Evolutionary conservation across 495 filamentous ascomycete genomes (phyloP), one percentile per base, ranked within the genome.

Genomic region (Platismatia glauca): DNA sequence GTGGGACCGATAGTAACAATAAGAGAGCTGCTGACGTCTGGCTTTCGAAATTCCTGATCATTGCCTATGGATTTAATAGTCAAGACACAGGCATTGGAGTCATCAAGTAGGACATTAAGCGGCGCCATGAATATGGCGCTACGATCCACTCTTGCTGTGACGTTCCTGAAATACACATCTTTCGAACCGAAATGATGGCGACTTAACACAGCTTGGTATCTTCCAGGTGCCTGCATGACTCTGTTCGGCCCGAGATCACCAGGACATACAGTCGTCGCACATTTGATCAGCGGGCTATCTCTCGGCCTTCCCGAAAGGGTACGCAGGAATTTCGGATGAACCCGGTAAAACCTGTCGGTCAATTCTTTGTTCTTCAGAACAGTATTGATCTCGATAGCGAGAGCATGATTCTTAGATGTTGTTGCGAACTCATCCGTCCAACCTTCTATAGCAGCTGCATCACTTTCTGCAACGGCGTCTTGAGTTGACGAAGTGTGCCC

Each of bases 241-340:
- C 15, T 29, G 38, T 38, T 38, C 11, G 55, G 33, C 22, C 18
- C 34, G 29, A 57, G 4, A 20, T 57, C 55, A 8, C 55, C 34
- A 15, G 55, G 55, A 38, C 55, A 57, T 0, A 57, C 0, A 8
- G 2, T 24, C n/a, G 55, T 57, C 1, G 34, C 37, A 29, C 13
- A 24, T 9, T 24, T 37, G 34, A 57, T 13, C 18, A 57, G 55
- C 5, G 55, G 20, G n/a, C 55, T 41, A 2, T 41, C 34, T 38
- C 20, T 9, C 11, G 55, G 55, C 11, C 38, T 27, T 5, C 55
- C 55, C 2, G 34, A 6, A 2, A 57, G 34, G 1, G 55, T 57
- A n/a, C 55, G 55, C 11, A 37, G 37, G 55, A 57, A 57, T 38
- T 57, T 57, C 3, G 33, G 37, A 13, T 57, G 55, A 7, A 57